A percentile compares a stretch with the other conserved stretches of the same genome.
Evolutionary conservation across 176 grass and related monocot genomes (phyloP).

Genomic region (Carex kokanica): DNA sequence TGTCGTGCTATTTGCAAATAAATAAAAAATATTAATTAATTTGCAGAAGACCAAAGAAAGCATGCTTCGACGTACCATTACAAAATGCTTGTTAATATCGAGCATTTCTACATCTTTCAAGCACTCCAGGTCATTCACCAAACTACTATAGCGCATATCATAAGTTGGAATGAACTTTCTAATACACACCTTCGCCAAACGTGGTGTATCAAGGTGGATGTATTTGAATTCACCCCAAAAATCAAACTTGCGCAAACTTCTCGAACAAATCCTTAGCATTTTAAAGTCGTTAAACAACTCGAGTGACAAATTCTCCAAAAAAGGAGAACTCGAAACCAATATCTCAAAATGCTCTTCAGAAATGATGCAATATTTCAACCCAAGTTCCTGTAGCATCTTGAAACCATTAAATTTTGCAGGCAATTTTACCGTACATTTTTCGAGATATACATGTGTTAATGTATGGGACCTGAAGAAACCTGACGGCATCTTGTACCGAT

Average conservation of each 20-base stretch:
- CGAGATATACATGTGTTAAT: slow-evolving; percentile 25
- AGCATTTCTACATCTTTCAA: slow-evolving; percentile 22
- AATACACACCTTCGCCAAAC: slow-evolving; percentile 2
- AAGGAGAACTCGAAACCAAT: slow-evolving; percentile 20
- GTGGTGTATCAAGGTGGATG: slow-evolving; percentile 21
- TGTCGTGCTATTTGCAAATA: neutral
- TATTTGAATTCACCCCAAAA: slow-evolving; percentile 29
- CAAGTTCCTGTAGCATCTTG: slow-evolving; percentile 22
- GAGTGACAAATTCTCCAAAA: slow-evolving; percentile 23
- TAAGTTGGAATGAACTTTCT: slow-evolving; percentile 27
- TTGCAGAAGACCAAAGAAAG: neutral
- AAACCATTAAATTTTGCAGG: slow-evolving; percentile 25
- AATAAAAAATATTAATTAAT: neutral
- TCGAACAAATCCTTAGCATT: slow-evolving; percentile 22
- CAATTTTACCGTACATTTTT: slow-evolving; percentile 22
- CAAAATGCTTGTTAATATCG: slow-evolving; percentile 23
- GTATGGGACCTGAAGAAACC: slow-evolving; percentile 20
- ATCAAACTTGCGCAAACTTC: slow-evolving; percentile 25
- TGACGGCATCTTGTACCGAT: slow-evolving; percentile 25
- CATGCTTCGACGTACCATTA: slow-evolving; percentile 17
- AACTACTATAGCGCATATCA: neutral
- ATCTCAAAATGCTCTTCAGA: slow-evolving; percentile 26
- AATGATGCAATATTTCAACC: slow-evolving; percentile 27
- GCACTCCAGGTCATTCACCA: neutral
- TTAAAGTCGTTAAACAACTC: slow-evolving; percentile 29